Evolutionary conservation across 2,329 filamentous ascomycete species (phyloP), one percentile per base, ranked within the genome.

Genomic region (Colletotrichum sansevieriae): DNA sequence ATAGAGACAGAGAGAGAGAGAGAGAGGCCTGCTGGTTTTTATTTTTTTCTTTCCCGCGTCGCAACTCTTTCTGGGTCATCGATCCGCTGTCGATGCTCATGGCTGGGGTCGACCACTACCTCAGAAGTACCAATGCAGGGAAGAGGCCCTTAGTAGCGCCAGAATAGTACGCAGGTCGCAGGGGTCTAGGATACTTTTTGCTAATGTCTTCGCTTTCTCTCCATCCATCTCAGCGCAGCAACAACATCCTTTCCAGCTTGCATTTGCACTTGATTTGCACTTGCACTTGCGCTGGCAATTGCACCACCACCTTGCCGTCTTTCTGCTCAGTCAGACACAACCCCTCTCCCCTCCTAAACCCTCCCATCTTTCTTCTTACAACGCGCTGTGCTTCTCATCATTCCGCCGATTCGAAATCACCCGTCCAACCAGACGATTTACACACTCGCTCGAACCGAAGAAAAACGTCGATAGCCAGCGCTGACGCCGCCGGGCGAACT

Each of bases 311-410:
- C 43, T 63, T 58, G 51, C 51, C 52, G 33, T 51, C 44, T 20
- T 29, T 33, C 39, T 35, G 39, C 52, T 59, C 65, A 59, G 60
- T 64, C 65, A 68, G 54, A 59, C 61, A 68, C 41, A 44, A 37
- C 20, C 39, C 10, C 39, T 46, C 65, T 65, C 54, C 37, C 37
- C 46, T 33, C 25, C 15, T 43, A 35, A 47, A 47, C 20, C 37
- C 43, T 39, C 13, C 15, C 29, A 29, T 29, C 29, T 29, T 9
- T 29, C 29, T 29, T 35, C 54, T 39, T 22, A 68, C n/a, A 33
- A 46, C 46, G 39, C 52, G 60, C 54, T 47, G 35, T 49, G 49
- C 33, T 18, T 41, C 29, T 49, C 33, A 8, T 22, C 47, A 43
- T 52, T 33, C 46, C 46, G 47, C 44, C 33, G 8, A 49, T n/a